Base-by-base conservation (phyloP, 208 protist species). In the Porcisia deanei region DNA sequence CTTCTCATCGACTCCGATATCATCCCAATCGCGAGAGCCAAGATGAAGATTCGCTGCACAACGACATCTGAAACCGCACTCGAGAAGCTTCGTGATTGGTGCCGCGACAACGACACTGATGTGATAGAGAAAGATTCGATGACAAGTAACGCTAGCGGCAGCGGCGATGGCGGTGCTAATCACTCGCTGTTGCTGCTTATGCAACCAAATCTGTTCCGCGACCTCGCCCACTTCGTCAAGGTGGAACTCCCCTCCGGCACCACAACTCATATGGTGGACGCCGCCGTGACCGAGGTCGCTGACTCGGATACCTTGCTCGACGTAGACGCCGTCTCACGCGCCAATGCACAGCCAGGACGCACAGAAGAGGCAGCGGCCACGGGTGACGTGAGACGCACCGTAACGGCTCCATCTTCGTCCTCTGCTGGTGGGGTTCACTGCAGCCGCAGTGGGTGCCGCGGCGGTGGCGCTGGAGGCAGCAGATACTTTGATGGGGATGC, bases 1-100 rank as follows among this genome's bases (percentile, higher is more conserved):
- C 79, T 91, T 64, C 89, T 99, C 12, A 85, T 96, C 25, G 89
- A 95, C 10, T 85, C 77, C 37, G 77, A 88, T 75, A 84, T 88
- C 22, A 96, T 99, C 76, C 97, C 97, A 1, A 98, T 99, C 64
- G 81, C 83, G 25, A 90, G 98, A 8, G 97, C 98, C 0, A 94
- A 92, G 43, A 99, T 99, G 98, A 90, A 93, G 63, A 75, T 99
- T 22, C 91, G 95, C 41, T 91, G 97, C 59, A 87, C 76, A 9
- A 72, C 92, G 8, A 83, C 88, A 8, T 75, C 77, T 7, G 87
- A 77, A n/a, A 69, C 71, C 6, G 87, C 81, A 7, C 68, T 88
- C 39, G 84, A 80, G 22, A 75, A 86, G 71, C 64, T 94, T 39
- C 72, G 82, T 20, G 79, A 55, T 57, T 97, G 92, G 91, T 95